Base-by-base conservation (phyloP, 345 rosid genomes). In the Bruguiera parviflora region DNA sequence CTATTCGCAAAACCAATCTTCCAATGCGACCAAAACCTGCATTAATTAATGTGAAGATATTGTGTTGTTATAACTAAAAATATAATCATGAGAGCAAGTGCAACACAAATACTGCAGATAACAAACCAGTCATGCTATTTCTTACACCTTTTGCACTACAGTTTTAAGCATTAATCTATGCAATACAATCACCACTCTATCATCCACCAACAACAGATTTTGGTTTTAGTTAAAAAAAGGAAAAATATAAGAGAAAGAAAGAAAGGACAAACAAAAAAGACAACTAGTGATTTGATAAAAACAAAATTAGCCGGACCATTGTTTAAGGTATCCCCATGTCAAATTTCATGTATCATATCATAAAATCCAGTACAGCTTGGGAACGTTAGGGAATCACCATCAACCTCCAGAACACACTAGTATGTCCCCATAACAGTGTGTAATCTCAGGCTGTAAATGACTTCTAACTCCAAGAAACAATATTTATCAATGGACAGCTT, bases 1-100 rank as follows among this genome's bases (percentile, higher is more conserved):
- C 98, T 68, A 96, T 79, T 27, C 99, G 86, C 65, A 96, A 81
- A 63, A 96, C 98, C 87, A 96, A 76, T 82, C 99, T 84, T 66
- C 99, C 99, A 72, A 96, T 92, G 24, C 99, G 92, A 77, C 99
- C 99, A 86, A 92, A 96, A 70, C 99, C 99, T 95, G 85, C 71
- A 63, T 7, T 46, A 75, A n/a, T 67, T 21, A 13, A 65, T 49
- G 53, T 9, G 27, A 21, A 63, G 21, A 47, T 9, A 31, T 6
- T 16, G 52, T 31, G 15, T 3, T 22, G 16, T 35, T 61, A 33
- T 8, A 60, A 18, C 4, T 20, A 5, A 66, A 27, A 13, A 61
- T 3, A 13, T 13, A 43, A 11, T 13, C 19, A 13, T 15, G 18
- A 3, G 1, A 15, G 49, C 49, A 13, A 11, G 1, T 3, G 13